Evolutionary conservation across 1,284 basidiomycete species (phyloP).

Genomic region (Naganishia cerealis): DNA sequence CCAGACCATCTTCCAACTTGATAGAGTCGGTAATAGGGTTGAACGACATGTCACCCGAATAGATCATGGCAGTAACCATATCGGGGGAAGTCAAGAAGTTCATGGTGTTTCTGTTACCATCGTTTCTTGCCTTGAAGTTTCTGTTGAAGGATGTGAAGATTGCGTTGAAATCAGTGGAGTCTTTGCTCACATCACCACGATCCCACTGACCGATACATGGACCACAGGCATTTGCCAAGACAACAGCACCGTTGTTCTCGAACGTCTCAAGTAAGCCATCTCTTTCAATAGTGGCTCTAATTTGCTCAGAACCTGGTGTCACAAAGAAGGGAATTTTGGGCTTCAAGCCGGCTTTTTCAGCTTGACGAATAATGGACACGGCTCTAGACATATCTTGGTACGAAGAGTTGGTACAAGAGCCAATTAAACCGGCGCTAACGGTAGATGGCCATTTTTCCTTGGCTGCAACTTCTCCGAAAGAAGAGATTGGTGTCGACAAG

Average conservation of each 20-base stretch:
- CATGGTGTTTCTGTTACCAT: conserved; percentile 93
- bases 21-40: conserved; percentile 84
- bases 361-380: conserved; percentile 86
- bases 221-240: conserved; percentile 96
- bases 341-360: conserved; percentile 75
- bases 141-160: conserved; percentile 94
- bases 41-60: conserved; percentile 91
- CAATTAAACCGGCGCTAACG: conserved; percentile 89
- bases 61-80: conserved; percentile 94
- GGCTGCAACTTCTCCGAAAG: conserved; percentile 75
- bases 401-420: conserved; percentile 96
- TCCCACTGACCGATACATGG: conserved; percentile 99
- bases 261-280: conserved; percentile 80
- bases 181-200: conserved; percentile 86
- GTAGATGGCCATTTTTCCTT: conserved; percentile 85
- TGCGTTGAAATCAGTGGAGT: no score
- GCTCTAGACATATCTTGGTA: conserved; percentile 94
- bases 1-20: no score
- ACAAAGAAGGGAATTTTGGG: conserved; percentile 91
- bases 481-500: conserved; percentile 89
- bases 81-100: conserved; percentile 98
- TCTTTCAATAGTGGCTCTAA: conserved; percentile 94
- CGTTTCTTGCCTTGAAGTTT: conserved; percentile 77
- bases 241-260: conserved; percentile 81
- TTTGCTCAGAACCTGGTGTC: conserved; percentile 95